phyloP scores from a whole-genome alignment of 2,329 filamentous ascomycete species.

The Sclerotinia borealis region DNA sequence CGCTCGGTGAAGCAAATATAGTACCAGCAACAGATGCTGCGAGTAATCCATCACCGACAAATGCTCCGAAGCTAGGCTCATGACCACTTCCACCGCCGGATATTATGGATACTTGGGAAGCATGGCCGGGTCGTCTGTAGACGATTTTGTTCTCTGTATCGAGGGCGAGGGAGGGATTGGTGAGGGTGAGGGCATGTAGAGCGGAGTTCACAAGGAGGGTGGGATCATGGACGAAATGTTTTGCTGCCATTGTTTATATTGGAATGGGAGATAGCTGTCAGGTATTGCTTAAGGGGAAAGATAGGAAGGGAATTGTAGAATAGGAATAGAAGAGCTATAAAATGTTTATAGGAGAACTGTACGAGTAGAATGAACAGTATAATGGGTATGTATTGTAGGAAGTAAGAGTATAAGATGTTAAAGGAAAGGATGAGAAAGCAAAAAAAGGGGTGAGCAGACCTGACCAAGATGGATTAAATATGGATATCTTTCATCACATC shows the following conservation, averaged over 20 bases:
- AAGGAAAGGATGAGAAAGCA: neutral
- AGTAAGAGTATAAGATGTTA: neutral
- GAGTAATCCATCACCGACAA: constrained; percentile 76
- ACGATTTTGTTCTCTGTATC: constrained; percentile 78
- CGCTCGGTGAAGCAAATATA: constrained; percentile 76
- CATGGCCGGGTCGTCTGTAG: constrained; percentile 58
- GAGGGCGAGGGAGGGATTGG: constrained; percentile 77
- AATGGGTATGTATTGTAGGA: neutral
- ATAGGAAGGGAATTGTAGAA: neutral
- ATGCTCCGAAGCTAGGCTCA: constrained; percentile 80
- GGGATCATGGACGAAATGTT: constrained; percentile 88
- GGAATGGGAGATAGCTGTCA: neutral
- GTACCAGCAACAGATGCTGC: constrained; percentile 79
- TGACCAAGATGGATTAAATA: neutral
- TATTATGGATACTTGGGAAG: constrained; percentile 70
- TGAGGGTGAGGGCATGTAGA: constrained; percentile 69
- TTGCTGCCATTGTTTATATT: constrained; percentile 45
- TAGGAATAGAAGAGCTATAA: neutral
- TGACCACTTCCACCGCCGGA: constrained; percentile 88
- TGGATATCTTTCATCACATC: neutral
- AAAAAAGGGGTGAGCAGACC: neutral
- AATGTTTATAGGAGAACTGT: neutral
- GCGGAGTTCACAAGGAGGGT: constrained; percentile 71
- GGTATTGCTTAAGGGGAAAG: neutral
- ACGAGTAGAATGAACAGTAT: neutral